Percentiles rank a stretch among this genome's conserved stretches.
Evolutionary conservation across 2,329 filamentous ascomycete species (phyloP).

Genomic region (Penicillium sp.): DNA sequence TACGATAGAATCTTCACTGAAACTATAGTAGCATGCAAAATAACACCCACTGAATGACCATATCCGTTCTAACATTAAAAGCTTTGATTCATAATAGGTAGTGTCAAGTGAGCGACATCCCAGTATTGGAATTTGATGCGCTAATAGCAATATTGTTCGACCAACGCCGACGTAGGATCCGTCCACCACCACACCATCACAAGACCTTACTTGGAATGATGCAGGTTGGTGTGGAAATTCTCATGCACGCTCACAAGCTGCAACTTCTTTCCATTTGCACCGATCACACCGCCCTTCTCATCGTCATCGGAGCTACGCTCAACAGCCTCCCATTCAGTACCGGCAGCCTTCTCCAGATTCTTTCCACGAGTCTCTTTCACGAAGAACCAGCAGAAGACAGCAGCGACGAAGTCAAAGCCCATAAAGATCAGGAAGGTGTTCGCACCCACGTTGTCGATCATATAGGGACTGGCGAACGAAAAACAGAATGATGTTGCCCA

Average conservation of each 20-base stretch:
- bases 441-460: conserved; percentile 47
- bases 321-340: conserved; percentile 20
- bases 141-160: not conserved
- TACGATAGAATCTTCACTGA: not conserved
- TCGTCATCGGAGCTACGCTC: conserved; percentile 16
- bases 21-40: not conserved
- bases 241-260: conserved; percentile 18
- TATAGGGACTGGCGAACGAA: conserved; percentile 33
- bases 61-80: not conserved
- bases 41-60: not conserved
- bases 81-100: not conserved
- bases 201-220: not conserved
- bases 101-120: not conserved
- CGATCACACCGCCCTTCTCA: conserved; percentile 13
- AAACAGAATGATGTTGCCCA: conserved; percentile 36
- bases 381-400: conserved; percentile 54
- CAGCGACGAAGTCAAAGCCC: conserved; percentile 43
- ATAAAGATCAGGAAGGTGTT: conserved; percentile 45
- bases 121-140: not conserved
- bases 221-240: conserved; percentile 19
- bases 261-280: conserved; percentile 13
- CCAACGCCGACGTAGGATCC: not conserved
- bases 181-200: not conserved
- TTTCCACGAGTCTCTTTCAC: conserved; percentile 55
- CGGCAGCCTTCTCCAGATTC: conserved; percentile 46